Evolutionary conservation across 805 yeast species (phyloP).

Genomic region (Zygoascus biomembranicola): DNA sequence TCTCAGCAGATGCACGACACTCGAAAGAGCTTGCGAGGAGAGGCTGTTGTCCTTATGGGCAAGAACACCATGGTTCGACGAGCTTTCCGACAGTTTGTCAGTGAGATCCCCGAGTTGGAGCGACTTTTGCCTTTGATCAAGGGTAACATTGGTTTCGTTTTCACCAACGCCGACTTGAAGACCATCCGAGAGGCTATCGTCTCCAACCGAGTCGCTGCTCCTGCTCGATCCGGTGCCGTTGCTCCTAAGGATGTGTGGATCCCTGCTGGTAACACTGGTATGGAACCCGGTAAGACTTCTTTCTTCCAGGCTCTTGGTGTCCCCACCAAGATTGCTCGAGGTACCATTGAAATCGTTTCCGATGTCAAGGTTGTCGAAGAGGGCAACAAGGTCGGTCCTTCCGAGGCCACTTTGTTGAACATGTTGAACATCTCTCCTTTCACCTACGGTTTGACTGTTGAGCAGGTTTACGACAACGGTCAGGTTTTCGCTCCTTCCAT

Average conservation of each 20-base stretch:
- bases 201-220: constrained; percentile 98
- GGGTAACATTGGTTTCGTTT: constrained; percentile 99
- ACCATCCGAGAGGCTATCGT: constrained; percentile 79
- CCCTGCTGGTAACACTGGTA: constrained; percentile 99
- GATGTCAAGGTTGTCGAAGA: constrained; percentile 93
- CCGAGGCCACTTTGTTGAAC: constrained; percentile 97
- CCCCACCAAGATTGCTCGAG: constrained; percentile 99
- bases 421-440: constrained; percentile 99
- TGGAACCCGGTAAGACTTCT: constrained; percentile 99
- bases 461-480: constrained; percentile 97
- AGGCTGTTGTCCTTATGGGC: constrained; percentile 97
- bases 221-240: constrained; percentile 99
- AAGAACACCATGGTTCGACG: constrained; percentile 99
- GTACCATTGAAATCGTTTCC: constrained; percentile 98
- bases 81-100: constrained; percentile 92
- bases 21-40: constrained; percentile 93
- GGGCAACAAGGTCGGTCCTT: constrained; percentile 90
- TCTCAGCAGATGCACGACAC: constrained; percentile 99
- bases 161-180: constrained; percentile 95
- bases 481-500: constrained; percentile 94
- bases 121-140: constrained; percentile 87
- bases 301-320: constrained; percentile 99
- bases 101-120: constrained; percentile 94
- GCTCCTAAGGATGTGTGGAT: constrained; percentile 98
- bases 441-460: constrained; percentile 96